Evolutionary conservation across 202 grass and related monocot species (phyloP), one percentile per base, ranked within the genome.

Genomic region (Eragrostis tef): DNA sequence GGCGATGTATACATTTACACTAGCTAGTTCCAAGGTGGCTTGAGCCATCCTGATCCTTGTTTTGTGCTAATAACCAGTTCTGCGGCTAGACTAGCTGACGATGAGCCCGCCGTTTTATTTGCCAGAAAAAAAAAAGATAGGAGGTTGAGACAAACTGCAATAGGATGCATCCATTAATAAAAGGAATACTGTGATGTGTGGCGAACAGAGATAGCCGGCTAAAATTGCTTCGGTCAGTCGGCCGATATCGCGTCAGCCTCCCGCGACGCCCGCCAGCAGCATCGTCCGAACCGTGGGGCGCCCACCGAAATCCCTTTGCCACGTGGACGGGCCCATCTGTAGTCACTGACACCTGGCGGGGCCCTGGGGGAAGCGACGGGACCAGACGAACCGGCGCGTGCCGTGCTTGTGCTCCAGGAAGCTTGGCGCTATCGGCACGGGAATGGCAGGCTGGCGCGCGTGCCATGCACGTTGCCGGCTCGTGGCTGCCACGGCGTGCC

Each of bases 381-480:
- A 45, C 0, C 43, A 45, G 4, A 10, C 43, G 43, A 4, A 34
- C 51, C 51, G 47, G 70, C 70, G 70, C 47, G 70, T 72, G 70
- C 47, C 70, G 47, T 16, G 26, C 69, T 13, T 29, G 70, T 10
- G 70, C 25, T 73, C 70, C 48, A 27, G 47, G 70, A 12, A 52
- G 70, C 31, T n/a, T 6, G 70, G 70, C 52, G 16, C 15, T 19
- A 48, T 36, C 48, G 48, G 70, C 70, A 36, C 48, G 70, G 8
- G 70, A 2, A n/a, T 26, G 45, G 24, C 24, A 19, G 46, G 8
- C 7, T n/a, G 70, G 26, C 70, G 49, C 70, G 49, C 70, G 70
- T 73, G 70, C 48, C 70, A 9, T 39, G 16, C 70, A 17, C 25
- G 70, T 39, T 54, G 26, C 70, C 70, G 49, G 16, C 49, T 34